A percentile compares a stretch with the other conserved stretches of the same genome.
phyloP scores from a whole-genome alignment of 805 yeast species.

The Zygosaccharomyces pseudorouxii region DNA sequence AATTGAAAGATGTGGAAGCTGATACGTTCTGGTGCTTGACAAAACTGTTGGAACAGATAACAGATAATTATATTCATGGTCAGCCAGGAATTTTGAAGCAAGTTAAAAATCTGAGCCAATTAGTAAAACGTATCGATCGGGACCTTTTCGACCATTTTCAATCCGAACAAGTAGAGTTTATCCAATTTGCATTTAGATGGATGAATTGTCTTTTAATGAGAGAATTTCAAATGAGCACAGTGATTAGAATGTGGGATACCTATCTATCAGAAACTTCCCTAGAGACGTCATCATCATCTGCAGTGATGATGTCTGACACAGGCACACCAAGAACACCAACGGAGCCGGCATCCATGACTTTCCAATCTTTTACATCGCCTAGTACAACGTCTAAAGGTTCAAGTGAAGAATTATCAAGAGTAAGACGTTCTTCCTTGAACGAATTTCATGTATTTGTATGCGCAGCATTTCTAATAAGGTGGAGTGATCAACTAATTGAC shows the following conservation, averaged over 20 bases:
- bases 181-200: slow-evolving; percentile 96
- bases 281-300: slow-evolving; percentile 25
- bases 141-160: slow-evolving; percentile 71
- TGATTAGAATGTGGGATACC: slow-evolving; percentile 97
- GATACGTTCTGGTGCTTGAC: slow-evolving; percentile 97
- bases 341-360: slow-evolving; percentile 17
- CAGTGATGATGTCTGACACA: slow-evolving; percentile 10
- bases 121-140: slow-evolving; percentile 75
- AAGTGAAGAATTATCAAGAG: slow-evolving; percentile 15
- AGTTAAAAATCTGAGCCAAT: slow-evolving; percentile 70
- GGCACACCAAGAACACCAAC: slow-evolving; percentile 26
- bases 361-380: slow-evolving; percentile 16
- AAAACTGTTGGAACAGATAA: slow-evolving; percentile 85
- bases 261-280: slow-evolving; percentile 67
- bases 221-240: slow-evolving; percentile 71
- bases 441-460: slow-evolving; percentile 95
- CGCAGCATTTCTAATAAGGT: slow-evolving; percentile 89
- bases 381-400: slow-evolving; percentile 13
- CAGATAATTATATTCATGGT: slow-evolving; percentile 95
- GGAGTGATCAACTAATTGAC: slow-evolving; percentile 68
- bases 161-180: slow-evolving; percentile 81
- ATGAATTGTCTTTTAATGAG: slow-evolving; percentile 97
- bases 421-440: slow-evolving; percentile 44
- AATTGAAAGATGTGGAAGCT: slow-evolving; percentile 74
- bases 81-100: slow-evolving; percentile 96